A percentile compares a stretch with the other conserved stretches of the same genome.
Conservation (phyloP, 345 rosid species). For the Salix caprea region DNA sequence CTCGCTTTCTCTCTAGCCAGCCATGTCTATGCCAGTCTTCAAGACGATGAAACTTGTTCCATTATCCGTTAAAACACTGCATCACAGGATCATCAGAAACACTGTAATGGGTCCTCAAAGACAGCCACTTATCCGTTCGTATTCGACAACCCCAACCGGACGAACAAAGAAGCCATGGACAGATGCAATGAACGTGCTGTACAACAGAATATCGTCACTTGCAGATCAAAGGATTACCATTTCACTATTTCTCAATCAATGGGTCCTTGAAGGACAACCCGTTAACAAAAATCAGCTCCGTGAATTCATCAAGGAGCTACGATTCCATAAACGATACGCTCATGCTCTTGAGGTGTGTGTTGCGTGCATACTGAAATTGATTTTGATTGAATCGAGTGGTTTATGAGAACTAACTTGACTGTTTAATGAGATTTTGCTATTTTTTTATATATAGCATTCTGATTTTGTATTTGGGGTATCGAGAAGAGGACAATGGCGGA, state of each 20-base stretch:
- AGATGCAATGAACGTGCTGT: conserved; percentile 5
- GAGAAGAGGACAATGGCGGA: not conserved
- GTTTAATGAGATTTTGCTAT: not conserved
- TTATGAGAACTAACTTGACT: not conserved
- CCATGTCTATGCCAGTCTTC: not conserved
- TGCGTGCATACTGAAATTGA: not conserved
- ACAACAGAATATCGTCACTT: conserved; percentile 29
- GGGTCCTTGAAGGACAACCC: conserved; percentile 35
- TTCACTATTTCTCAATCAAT: conserved; percentile 36
- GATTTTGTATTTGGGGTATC: not conserved
- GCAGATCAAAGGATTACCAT: conserved; percentile 27
- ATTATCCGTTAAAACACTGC: not conserved
- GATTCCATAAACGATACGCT: conserved; percentile 18
- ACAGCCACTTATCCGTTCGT: not conserved
- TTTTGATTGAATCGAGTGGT: not conserved
- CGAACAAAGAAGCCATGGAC: not conserved
- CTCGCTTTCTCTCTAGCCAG: no score
- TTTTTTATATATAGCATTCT: not conserved
- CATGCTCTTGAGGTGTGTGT: conserved; percentile 39
- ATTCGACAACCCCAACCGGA: not conserved
- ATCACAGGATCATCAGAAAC: not conserved
- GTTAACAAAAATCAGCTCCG: conserved; percentile 16
- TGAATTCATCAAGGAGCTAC: conserved; percentile 16
- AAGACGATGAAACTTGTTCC: not conserved
- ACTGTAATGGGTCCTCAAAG: not conserved